Base-by-base conservation (phyloP, 192 early-diverging fungal species). In the Entomortierella chlamydospora region DNA sequence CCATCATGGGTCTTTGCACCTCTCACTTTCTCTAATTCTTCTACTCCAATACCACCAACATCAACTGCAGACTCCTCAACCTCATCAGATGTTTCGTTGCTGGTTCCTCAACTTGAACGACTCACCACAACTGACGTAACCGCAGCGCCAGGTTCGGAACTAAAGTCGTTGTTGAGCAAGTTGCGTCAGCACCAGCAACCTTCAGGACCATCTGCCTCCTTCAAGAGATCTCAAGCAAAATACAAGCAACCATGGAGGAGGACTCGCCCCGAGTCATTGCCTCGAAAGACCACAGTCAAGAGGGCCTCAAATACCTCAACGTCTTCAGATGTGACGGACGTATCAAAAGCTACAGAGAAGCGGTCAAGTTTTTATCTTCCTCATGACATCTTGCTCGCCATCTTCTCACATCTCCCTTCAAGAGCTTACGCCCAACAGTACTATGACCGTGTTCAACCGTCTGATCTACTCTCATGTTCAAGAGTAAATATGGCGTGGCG, bases 401-500 rank as follows among this genome's bases (percentile, higher is more conserved):
- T 79, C 56, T 65, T 79, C 39, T 70, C 76, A 3, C 68, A 79
- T 61, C 62, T 70, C 7, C 76, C 61, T 1, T 33, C 68, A 1
- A 56, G 76, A 18, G 68, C 76, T 18, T 64, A 70, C 29, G 76
- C 76, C 10, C 76, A 79, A 31, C 76, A 79, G 42, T 79, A 79
- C 39, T 79, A 70, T 30, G 76, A 79, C 62, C 68, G 57, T 8
- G 15, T 29, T 0, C 76, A 79, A 25, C 76, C 76, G 4, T 79
- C 76, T 0, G 76, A 79, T 60, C 51, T 79, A 6, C 25, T 79
- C 15, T 20, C 76, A 6, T 79, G 76, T 34, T 79, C 76, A n/a
- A 62, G 76, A 18, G 76, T 79, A n/a, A 79, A 66, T 39, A 79
- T 79, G 76, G 76, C 62, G 17, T 79, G 76, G 76, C 61, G 76